Conservation (phyloP, 192 early-diverging fungal species). For the Entomortierella lignicola region DNA sequence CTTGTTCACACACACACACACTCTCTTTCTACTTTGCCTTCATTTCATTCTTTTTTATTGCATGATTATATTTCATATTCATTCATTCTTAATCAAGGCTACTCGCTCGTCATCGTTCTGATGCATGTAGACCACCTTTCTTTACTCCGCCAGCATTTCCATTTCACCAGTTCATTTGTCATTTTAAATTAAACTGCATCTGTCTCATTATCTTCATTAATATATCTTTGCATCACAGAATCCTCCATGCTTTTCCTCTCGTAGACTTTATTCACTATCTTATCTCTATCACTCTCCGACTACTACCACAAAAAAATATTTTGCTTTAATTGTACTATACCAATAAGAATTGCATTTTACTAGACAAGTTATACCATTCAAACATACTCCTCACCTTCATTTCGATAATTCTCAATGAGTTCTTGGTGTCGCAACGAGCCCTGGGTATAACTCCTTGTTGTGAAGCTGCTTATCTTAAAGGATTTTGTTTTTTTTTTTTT, state of each 20-base stretch:
- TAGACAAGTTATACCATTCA: background rate
- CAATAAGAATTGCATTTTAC: no score
- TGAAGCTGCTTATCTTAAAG: no score
- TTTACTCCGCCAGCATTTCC: background rate
- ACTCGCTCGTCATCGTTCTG: background rate
- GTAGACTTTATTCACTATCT: background rate
- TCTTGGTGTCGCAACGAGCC: conserved; percentile 51
- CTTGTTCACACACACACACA: background rate
- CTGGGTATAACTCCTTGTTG: conserved; percentile 25
- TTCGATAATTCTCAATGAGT: conserved; percentile 19
- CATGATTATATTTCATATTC: no score
- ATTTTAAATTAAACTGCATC: background rate
- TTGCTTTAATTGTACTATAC: no score
- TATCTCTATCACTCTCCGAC: background rate
- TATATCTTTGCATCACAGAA: background rate
- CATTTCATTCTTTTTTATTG: background rate
- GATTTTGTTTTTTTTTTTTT: background rate
- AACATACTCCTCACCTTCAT: background rate
- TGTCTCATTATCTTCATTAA: background rate
- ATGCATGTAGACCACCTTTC: background rate
- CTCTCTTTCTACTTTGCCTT: background rate
- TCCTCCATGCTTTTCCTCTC: no score
- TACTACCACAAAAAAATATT: no score
- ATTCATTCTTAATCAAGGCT: no score
- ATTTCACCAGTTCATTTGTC: background rate